Evolutionary conservation across 768 basidiomycete species (phyloP).

Genomic region (Leucocoprinus birnbaumii): DNA sequence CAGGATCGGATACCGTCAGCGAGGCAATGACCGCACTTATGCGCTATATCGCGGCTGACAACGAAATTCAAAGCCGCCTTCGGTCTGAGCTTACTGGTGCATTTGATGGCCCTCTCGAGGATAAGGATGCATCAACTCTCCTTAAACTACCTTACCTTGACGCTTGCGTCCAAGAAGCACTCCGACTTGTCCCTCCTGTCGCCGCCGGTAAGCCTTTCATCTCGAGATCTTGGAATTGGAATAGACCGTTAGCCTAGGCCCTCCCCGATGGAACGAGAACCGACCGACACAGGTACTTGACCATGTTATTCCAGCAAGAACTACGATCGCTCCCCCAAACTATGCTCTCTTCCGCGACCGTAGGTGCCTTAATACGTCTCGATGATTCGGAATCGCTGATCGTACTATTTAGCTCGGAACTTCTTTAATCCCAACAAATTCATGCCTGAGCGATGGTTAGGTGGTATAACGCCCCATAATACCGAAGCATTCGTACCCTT

Average conservation of each 20-base stretch:
- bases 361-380: neutral
- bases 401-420: no score
- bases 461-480: conserved; percentile 14
- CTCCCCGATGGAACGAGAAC: neutral
- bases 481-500: conserved; percentile 17
- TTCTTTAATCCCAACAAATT: conserved; percentile 5
- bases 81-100: conserved; percentile 13
- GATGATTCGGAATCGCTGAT: neutral
- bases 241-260: neutral
- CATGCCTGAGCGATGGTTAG: conserved; percentile 20
- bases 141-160: conserved; percentile 19
- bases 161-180: conserved; percentile 21
- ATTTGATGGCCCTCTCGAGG: conserved; percentile 9
- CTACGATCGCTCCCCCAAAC: conserved; percentile 5
- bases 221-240: neutral
- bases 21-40: conserved; percentile 16
- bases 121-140: conserved; percentile 13
- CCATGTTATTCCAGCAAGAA: conserved; percentile 5
- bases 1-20: conserved; percentile 20
- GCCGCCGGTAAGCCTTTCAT: conserved; percentile 15
- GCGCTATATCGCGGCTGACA: conserved; percentile 14
- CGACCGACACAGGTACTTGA: neutral
- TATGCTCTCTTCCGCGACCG: conserved; percentile 6
- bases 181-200: conserved; percentile 19
- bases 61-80: conserved; percentile 10